Base-by-base conservation (phyloP, 2,329 filamentous ascomycete species). In the Fusarium nisikadoi region DNA sequence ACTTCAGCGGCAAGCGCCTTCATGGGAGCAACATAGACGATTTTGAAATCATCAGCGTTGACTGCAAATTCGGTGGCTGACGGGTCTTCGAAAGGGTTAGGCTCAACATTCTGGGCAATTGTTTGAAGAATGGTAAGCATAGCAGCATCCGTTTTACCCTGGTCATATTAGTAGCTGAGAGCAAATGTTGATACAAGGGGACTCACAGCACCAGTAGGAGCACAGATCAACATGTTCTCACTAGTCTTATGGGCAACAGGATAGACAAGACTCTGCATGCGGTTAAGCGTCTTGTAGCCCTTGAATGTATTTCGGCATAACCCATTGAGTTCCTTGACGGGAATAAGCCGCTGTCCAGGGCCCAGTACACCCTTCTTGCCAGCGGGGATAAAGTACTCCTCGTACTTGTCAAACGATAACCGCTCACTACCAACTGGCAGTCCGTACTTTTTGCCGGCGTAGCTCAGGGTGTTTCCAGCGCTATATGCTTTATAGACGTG, bases 21-120 rank as follows among this genome's bases (percentile, higher is more conserved):
- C 97, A 99, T 99, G 1, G 96, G 97, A 2, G 97, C 96, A 43
- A 99, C 96, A 76, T 99, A 99, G 62, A 99, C 94, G 76, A 99
- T 95, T 83, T 99, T 98, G 87, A 98, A 98, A 76, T 97, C 94
- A 57, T 97, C 93, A 0, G 90, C 84, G 64, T 92, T 88, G n/a
- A 97, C 93, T 3, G 88, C 89, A 78, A 98, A 98, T 42, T 97
- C 93, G 1, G 87, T 91, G 2, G 92, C 90, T 59, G 90, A 84
- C 0, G 89, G 89, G 43, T 94, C 86, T 63, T 97, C 93, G 14
- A 92, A 86, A 0, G 95, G 95, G 73, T 90, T 94, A 0, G 96
- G 95, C 2, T 87, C 86, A 29, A 93, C 89, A 77, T 98, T 95
- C 80, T 97, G 95, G 4, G 93, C 91, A 63, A 99, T 91, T 0